Evolutionary conservation across 257 asterid species (phyloP).

Genomic region (Petrea volubilis): DNA sequence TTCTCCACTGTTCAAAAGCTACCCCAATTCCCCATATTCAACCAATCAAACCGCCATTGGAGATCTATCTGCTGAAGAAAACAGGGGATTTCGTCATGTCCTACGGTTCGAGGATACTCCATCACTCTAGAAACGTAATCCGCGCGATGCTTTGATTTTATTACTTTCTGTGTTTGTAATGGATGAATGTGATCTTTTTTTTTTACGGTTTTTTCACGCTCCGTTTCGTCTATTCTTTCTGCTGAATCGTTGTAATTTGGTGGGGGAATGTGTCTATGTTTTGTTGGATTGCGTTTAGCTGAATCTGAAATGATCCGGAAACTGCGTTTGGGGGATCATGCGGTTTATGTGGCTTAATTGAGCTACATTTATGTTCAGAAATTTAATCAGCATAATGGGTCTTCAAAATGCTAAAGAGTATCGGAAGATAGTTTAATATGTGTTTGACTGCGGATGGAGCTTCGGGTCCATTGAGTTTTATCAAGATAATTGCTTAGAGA

Average conservation of each 20-base stretch:
- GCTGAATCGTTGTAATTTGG: neutral
- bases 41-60: neutral
- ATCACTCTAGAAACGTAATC: slow-evolving; percentile 51
- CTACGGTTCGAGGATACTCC: slow-evolving; percentile 47
- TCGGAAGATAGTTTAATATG: neutral
- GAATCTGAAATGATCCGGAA: neutral
- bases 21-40: neutral
- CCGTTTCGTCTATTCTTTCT: neutral
- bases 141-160: neutral
- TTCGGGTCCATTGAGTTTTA: neutral
- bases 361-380: neutral
- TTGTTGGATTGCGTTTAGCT: neutral
- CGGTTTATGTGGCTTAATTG: neutral
- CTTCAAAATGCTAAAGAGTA: neutral
- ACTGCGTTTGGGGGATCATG: neutral
- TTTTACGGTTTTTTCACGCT: neutral
- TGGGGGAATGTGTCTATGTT: neutral
- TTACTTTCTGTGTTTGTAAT: neutral
- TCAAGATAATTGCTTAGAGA: neutral
- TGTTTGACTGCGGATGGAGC: neutral
- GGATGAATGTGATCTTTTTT: neutral
- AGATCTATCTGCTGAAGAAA: slow-evolving; percentile 12
- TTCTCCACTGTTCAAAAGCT: neutral
- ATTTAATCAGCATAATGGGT: neutral
- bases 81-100: slow-evolving; percentile 38